phyloP scores from a whole-genome alignment of 1,139 yeast species.

The Hemisphaericaspora xylofermentans region DNA sequence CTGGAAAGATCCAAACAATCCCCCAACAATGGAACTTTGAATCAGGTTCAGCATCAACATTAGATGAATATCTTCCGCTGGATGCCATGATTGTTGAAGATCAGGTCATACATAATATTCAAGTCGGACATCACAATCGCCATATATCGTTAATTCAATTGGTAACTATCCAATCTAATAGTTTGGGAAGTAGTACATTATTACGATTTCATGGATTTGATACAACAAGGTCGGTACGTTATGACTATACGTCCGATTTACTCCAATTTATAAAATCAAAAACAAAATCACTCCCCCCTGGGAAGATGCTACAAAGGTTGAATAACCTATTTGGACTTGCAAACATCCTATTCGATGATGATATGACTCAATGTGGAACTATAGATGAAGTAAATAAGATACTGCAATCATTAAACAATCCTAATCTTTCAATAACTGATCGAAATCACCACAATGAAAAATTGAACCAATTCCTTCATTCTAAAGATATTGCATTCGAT shows the following conservation, averaged over 20 bases:
- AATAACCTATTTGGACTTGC: conserved; percentile 2
- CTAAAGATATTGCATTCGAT: background rate
- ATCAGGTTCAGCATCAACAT: background rate
- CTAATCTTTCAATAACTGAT: background rate
- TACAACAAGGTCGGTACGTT: background rate
- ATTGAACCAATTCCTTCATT: background rate
- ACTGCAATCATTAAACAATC: background rate
- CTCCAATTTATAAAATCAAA: conserved; percentile 1
- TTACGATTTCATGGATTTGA: conserved; percentile 1
- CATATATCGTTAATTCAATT: background rate
- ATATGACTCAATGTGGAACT: background rate
- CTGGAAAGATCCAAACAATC: conserved; percentile 6
- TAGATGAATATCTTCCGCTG: background rate
- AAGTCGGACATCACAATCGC: background rate
- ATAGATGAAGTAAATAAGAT: conserved; percentile 8
- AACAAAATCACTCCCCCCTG: background rate
- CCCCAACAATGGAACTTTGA: conserved; percentile 3
- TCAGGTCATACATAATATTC: conserved; percentile 3
- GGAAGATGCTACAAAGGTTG: background rate
- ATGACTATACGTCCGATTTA: conserved; percentile 5
- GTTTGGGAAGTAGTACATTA: background rate
- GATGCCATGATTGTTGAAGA: background rate
- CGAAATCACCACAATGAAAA: background rate
- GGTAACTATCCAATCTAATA: background rate
- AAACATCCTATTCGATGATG: background rate